Evolutionary conservation across 1,284 basidiomycete genomes (phyloP).

Genomic region (Marasmius fiardii): DNA sequence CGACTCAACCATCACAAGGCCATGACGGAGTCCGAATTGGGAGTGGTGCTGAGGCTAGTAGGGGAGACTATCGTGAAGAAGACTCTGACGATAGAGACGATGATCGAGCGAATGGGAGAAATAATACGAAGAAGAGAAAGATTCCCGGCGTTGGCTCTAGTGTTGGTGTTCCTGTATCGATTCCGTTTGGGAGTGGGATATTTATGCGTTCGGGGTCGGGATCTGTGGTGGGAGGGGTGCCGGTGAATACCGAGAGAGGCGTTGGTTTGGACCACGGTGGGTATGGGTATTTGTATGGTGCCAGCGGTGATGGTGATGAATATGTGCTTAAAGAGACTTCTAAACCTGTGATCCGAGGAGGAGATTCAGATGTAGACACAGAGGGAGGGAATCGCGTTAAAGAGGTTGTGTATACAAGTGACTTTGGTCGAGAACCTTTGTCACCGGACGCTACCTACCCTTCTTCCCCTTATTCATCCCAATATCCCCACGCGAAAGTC

Average conservation of each 20-base stretch:
- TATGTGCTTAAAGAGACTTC: no score
- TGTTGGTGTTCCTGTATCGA: no score
- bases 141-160: background rate
- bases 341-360: no score
- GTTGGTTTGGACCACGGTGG: no score
- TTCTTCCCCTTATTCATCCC: no score
- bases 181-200: no score
- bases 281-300: no score
- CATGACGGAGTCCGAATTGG: background rate
- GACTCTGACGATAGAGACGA: background rate
- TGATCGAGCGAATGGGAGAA: background rate
- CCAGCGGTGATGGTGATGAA: no score
- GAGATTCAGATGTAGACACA: background rate
- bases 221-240: background rate
- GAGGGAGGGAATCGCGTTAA: background rate
- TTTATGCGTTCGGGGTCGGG: background rate
- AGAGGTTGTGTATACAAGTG: background rate
- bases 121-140: background rate
- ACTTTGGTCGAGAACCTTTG: background rate
- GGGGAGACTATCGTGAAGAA: background rate
- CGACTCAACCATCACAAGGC: background rate
- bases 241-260: no score
- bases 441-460: no score
- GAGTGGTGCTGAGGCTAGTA: background rate
- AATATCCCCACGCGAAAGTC: no score